These are phyloP conservation scores for Harrya chromipes DNA, from an alignment of 768 basidiomycete genomes.

Conservation along the genomic window DNA sequence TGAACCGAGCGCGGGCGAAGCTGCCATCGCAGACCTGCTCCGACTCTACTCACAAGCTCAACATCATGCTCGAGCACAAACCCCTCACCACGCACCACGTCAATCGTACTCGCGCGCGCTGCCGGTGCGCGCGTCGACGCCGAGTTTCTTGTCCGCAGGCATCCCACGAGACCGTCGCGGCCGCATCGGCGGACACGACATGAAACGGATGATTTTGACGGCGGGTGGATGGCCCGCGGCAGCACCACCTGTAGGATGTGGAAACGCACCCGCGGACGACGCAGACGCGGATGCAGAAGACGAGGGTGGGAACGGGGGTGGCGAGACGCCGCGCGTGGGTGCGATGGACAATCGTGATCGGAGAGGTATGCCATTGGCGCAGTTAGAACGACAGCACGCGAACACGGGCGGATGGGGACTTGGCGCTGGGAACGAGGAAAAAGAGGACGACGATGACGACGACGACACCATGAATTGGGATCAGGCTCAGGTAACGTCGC, in stretches of 20 bases:
- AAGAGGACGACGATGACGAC: constrained; percentile 64
- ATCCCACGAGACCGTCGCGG: constrained; percentile 77
- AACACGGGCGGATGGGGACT: constrained; percentile 77
- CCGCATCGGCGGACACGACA: constrained; percentile 51
- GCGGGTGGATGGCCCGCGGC: constrained; percentile 24
- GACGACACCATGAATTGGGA: constrained; percentile 66
- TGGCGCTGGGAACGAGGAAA: constrained; percentile 57
- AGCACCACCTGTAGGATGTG: constrained; percentile 6
- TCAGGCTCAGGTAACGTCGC: constrained; percentile 55
- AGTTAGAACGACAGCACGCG: constrained; percentile 37
- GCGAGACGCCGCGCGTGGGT: constrained; percentile 53
- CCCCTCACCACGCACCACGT: constrained; percentile 28
- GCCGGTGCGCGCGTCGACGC: constrained; percentile 35
- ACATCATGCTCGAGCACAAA: constrained; percentile 30
- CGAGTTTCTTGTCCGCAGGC: constrained; percentile 70
- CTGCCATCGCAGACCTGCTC: constrained; percentile 65
- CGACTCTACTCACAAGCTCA: constrained; percentile 57
- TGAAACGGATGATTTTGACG: constrained; percentile 28
- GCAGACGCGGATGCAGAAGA: constrained; percentile 32
- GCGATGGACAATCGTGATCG: constrained; percentile 38
- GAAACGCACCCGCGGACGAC: constrained; percentile 17
- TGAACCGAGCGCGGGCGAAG: constrained; percentile 60
- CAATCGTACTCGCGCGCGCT: constrained; percentile 27
- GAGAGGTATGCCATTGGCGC: constrained; percentile 19
- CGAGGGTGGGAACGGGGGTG: constrained; percentile 46